These are phyloP conservation scores for Plantago coronopus DNA, from an alignment of 305 asterid species.

Conservation along the genomic window DNA sequence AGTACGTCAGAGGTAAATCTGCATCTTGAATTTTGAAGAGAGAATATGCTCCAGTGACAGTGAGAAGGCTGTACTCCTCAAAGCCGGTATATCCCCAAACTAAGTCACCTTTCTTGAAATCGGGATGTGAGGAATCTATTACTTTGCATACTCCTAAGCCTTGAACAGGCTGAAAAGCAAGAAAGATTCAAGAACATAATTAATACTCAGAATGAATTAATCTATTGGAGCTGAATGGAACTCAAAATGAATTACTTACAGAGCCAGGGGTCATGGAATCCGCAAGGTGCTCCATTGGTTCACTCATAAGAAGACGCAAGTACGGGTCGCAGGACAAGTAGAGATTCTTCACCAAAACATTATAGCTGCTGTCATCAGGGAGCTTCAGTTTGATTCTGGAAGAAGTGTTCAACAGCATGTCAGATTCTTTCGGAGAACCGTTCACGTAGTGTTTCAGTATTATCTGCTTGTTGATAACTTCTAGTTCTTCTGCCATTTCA, in stretches of 20 bases:
- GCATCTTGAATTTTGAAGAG: conserved; percentile 36
- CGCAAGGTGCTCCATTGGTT: not conserved
- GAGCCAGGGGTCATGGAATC: not conserved
- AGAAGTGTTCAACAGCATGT: conserved; percentile 37
- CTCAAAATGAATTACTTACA: not conserved
- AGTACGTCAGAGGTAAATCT: conserved; percentile 64
- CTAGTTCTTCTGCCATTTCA: conserved; percentile 31
- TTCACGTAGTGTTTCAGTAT: conserved; percentile 40
- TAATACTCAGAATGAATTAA: too few relatives aligned
- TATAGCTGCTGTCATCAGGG: conserved; percentile 34
- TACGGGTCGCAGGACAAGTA: conserved; percentile 25
- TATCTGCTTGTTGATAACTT: conserved; percentile 42
- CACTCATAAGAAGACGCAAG: not conserved
- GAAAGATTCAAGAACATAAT: not conserved
- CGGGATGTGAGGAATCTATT: conserved; percentile 45
- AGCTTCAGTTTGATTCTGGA: conserved; percentile 32
- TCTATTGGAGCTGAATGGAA: not conserved
- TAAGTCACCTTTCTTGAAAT: conserved; percentile 49
- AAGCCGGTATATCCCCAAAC: conserved; percentile 56
- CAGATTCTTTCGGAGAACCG: conserved; percentile 58
- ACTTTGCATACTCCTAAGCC: conserved; percentile 59
- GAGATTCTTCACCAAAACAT: conserved; percentile 59
- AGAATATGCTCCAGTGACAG: conserved; percentile 10
- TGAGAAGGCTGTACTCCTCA: conserved; percentile 53
- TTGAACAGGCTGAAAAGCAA: conserved; percentile 29